Conservation (phyloP, 257 asterid species). For the Solanum clarkiae region DNA sequence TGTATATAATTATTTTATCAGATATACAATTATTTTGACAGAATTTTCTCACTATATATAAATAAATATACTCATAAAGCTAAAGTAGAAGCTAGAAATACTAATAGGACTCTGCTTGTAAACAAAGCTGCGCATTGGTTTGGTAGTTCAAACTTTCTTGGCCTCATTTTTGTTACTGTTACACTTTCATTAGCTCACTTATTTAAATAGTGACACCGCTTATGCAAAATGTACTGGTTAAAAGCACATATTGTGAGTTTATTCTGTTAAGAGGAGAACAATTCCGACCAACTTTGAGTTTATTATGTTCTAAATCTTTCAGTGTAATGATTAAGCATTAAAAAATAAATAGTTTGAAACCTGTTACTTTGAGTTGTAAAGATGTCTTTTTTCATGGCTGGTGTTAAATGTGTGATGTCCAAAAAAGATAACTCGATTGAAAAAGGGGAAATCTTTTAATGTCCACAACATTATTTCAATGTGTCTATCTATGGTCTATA, state of each 20-base stretch:
- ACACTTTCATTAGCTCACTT: neutral
- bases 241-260: neutral
- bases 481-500: neutral
- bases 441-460: neutral
- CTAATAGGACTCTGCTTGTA: neutral
- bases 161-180: neutral
- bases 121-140: neutral
- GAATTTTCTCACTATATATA: no score
- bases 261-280: neutral
- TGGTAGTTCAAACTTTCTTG: neutral
- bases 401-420: neutral
- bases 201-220: neutral
- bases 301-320: neutral
- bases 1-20: no score
- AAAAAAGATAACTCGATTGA: no score
- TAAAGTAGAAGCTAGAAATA: neutral
- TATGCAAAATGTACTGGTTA: neutral
- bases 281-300: neutral
- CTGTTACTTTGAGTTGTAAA: neutral
- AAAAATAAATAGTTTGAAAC: neutral
- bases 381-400: neutral
- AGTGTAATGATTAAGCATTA: neutral
- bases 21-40: no score
- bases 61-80: no score
- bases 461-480: neutral